These are phyloP conservation scores for Prillingera fragicola DNA, from an alignment of 1,284 basidiomycete species.

Conservation along the genomic window DNA sequence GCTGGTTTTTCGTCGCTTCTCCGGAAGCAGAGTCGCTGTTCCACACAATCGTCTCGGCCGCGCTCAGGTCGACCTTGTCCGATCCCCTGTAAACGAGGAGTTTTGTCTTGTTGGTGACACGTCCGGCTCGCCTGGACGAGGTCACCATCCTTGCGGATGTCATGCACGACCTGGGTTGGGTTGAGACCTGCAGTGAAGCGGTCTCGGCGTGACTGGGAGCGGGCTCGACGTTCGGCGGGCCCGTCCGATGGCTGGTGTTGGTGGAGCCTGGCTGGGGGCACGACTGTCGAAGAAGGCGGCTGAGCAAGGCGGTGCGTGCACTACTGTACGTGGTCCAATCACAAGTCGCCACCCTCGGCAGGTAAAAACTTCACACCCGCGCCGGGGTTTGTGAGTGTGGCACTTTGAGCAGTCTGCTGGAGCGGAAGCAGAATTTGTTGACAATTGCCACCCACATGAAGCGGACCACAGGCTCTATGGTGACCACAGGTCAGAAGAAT, in stretches of 20 bases:
- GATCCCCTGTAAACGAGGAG: constrained; percentile 77
- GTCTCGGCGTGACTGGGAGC: constrained; percentile 16
- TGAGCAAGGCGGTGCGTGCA: neutral
- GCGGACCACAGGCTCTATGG: neutral
- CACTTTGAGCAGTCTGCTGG: neutral
- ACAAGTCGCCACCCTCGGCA: neutral
- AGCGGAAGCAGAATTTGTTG: neutral
- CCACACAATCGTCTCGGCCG: constrained; percentile 66
- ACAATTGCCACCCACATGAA: too few relatives aligned
- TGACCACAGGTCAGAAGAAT: neutral
- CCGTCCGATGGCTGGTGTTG: constrained; percentile 3
- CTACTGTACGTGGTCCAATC: neutral
- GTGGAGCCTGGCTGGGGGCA: constrained; percentile 3
- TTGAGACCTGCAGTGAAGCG: constrained; percentile 17
- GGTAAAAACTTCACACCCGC: too few relatives aligned
- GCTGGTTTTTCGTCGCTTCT: constrained; percentile 35
- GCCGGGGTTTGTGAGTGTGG: too few relatives aligned
- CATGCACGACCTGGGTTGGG: constrained; percentile 9
- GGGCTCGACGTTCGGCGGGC: constrained; percentile 12
- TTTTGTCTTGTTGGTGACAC: constrained; percentile 84
- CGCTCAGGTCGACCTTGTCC: constrained; percentile 68
- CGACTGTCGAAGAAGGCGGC: constrained; percentile 1
- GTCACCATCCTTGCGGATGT: constrained; percentile 29
- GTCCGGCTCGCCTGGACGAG: constrained; percentile 39
- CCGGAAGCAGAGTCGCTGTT: constrained; percentile 26